Conservation (phyloP, 176 grass and related monocot species). For the Oryza meyeriana region DNA sequence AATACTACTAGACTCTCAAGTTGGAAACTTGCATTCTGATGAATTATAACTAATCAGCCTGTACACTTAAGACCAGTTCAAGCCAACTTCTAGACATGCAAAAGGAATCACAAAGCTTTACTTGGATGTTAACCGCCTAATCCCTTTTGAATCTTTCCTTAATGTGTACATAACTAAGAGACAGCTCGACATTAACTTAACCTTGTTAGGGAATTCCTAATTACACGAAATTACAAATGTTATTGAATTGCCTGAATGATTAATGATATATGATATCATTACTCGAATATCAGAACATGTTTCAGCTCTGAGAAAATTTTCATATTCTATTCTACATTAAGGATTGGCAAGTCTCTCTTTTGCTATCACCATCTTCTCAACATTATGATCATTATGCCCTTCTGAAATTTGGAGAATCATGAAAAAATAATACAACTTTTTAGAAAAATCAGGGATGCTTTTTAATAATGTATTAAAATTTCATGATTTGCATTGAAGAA, state of each 20-base stretch:
- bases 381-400: neutral
- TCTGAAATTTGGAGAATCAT: neutral
- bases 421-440: neutral
- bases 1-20: slow-evolving; percentile 6
- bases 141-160: neutral
- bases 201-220: slow-evolving; percentile 2
- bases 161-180: slow-evolving; percentile 11
- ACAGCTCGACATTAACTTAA: neutral
- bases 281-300: neutral
- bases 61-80: neutral
- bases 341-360: neutral
- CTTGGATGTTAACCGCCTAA: neutral
- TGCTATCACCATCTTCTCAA: neutral
- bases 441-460: neutral
- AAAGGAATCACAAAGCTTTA: slow-evolving; percentile 15
- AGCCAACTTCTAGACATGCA: slow-evolving; percentile 6
- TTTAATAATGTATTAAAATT: neutral
- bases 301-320: neutral
- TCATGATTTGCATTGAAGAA: neutral
- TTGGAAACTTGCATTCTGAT: slow-evolving; percentile 6
- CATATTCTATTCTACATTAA: neutral
- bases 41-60: slow-evolving; percentile 3
- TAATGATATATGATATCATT: slow-evolving; percentile 5
- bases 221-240: neutral
- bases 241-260: slow-evolving; percentile 1